These are phyloP conservation scores for Debaryomycetaceae sp. DNA, from an alignment of 1,139 yeast species.

Conservation along the genomic window DNA sequence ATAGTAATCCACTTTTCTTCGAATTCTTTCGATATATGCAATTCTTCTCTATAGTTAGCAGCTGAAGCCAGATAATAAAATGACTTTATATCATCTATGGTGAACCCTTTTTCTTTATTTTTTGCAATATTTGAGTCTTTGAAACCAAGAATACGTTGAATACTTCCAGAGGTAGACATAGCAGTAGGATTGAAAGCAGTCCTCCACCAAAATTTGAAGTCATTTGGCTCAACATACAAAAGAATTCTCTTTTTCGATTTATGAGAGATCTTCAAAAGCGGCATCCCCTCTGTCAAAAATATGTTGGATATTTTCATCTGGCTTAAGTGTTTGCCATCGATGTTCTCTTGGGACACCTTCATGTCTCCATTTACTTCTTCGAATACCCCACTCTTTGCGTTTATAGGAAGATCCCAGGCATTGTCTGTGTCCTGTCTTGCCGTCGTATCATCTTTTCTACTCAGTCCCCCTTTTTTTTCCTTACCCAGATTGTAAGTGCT, in stretches of 20 bases:
- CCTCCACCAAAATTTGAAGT: conserved; percentile 49
- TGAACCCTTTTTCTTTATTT: conserved; percentile 41
- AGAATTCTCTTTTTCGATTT: conserved; percentile 56
- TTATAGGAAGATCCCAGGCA: neutral
- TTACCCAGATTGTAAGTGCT: neutral
- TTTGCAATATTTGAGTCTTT: conserved; percentile 14
- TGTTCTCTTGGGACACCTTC: conserved; percentile 3
- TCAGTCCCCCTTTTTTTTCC: neutral
- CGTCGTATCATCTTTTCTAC: neutral
- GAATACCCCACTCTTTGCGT: neutral
- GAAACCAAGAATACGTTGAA: conserved; percentile 11
- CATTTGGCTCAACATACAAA: conserved; percentile 29
- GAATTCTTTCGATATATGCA: conserved; percentile 65
- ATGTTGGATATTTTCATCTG: conserved; percentile 15
- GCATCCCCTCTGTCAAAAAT: conserved; percentile 42
- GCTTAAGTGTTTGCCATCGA: conserved; percentile 7
- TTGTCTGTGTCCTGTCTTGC: neutral
- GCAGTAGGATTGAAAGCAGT: conserved; percentile 16
- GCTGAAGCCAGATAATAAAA: conserved; percentile 71
- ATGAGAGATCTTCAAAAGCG: conserved; percentile 63
- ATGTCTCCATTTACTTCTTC: neutral
- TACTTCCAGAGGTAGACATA: conserved; percentile 11
- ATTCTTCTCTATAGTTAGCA: conserved; percentile 77
- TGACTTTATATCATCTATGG: conserved; percentile 70
- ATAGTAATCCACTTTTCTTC: conserved; percentile 77